phyloP scores from a whole-genome alignment of 129 eudicot species.

The Saussurea involucrata region DNA sequence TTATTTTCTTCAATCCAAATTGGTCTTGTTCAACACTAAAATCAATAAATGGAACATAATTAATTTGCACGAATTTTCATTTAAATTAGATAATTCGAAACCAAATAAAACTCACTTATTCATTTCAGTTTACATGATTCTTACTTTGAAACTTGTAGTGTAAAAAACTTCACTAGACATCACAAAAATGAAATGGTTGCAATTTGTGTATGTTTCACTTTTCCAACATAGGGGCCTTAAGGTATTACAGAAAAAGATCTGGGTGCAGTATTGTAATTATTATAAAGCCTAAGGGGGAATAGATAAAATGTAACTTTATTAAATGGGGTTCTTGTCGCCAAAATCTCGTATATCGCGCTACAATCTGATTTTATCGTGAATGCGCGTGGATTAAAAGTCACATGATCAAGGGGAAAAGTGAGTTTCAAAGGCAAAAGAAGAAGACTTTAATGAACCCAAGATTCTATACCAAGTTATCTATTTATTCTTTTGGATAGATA shows the following conservation, averaged over 20 bases:
- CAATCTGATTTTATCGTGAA: conserved; percentile 19
- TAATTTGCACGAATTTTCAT: no score
- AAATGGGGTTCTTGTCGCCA: conserved; percentile 1
- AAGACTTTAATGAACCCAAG: conserved; percentile 19
- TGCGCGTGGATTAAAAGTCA: conserved; percentile 35
- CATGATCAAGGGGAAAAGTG: conserved; percentile 22
- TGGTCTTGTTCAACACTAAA: no score
- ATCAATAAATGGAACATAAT: no score
- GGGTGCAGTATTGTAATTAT: neutral
- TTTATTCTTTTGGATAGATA: neutral
- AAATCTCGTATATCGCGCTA: conserved; percentile 11
- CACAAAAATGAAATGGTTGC: neutral
- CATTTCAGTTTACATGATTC: neutral
- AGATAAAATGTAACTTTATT: neutral
- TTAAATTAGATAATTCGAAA: no score
- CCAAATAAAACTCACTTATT: neutral
- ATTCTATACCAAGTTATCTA: conserved; percentile 22
- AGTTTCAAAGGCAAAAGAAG: conserved; percentile 27
- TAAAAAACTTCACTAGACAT: neutral
- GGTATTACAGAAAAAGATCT: neutral
- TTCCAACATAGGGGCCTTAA: conserved; percentile 1
- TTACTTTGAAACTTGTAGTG: neutral
- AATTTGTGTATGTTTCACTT: neutral
- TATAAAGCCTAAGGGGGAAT: neutral
- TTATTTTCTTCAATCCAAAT: no score